Conservation (phyloP, 2,329 filamentous ascomycete species). For the Diaporthe aspalathi region DNA sequence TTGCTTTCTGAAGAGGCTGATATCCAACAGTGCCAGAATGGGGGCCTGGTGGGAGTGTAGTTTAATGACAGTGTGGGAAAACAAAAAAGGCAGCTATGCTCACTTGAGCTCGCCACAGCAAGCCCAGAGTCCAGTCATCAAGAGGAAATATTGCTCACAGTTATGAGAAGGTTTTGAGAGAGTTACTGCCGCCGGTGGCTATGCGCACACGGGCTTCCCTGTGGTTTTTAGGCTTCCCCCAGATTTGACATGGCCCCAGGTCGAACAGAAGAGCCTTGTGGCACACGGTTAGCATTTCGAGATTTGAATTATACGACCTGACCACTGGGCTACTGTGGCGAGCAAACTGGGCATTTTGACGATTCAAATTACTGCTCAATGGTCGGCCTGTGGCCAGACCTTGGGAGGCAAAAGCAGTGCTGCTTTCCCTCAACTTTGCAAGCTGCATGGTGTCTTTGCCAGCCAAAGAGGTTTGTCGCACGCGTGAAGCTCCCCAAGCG, state of each 20-base stretch:
- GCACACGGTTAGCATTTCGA: not conserved
- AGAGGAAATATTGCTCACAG: not conserved
- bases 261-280: not conserved
- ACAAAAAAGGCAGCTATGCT: not conserved
- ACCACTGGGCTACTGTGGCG: conserved; percentile 18
- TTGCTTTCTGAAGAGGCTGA: no score
- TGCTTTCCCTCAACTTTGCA: not conserved
- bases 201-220: no score
- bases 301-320: not conserved
- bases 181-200: no score
- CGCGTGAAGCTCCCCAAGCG: no score
- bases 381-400: not conserved
- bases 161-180: no score
- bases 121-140: conserved; percentile 4
- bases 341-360: not conserved
- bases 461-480: not conserved
- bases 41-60: no score
- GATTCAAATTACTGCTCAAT: not conserved
- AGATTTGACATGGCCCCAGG: not conserved
- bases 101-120: not conserved
- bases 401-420: not conserved
- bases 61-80: not conserved
- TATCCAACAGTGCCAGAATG: no score
- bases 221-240: not conserved
- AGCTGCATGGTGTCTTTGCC: not conserved